Evolutionary conservation across 352 stramenopile genomes (phyloP), one percentile per base, ranked within the genome.

Genomic region (Globisporangium lucens): DNA sequence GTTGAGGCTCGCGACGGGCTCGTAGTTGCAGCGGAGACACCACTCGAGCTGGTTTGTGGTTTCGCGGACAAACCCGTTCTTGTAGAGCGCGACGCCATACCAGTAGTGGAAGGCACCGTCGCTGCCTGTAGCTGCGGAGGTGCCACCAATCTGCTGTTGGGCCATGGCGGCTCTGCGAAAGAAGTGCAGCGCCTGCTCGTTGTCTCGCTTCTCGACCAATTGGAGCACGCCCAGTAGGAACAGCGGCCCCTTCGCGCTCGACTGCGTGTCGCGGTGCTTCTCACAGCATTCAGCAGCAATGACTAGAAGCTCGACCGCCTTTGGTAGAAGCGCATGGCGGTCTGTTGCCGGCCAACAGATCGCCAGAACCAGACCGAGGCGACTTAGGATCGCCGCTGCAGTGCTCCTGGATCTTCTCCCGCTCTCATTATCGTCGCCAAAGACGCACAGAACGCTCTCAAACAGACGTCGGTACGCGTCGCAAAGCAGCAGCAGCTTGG

Each of bases 21-120:
- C 68, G 30, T 87, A 88, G 35, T 93, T 78, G 15, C 36, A 63
- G 41, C 60, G 72, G 33, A 95, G 73, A 8, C 79, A 84, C 20
- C 68, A 61, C n/a, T 82, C 58, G 1, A 95, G 72, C 41, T 75
- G 67, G 53, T 53, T 38, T 0, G 65, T 68, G 0, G 80, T 78
- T 13, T 79, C 65, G 2, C 8, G 15, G 2, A 47, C 0, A 10
- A 13, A 9, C 8, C 61, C 70, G 35, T 71, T 82, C 38, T 73
- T 68, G 53, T 78, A 70, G 29, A 91, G 66, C 10, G 75, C 69
- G 29, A 90, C 70, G 0, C 81, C 82, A 52, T 81, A 79, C 85
- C 85, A 93, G 58, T 89, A 93, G 35, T 74, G 69, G 12, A 88
- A 53, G 10, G 68, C 67, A 1, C 79, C 76, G 3, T 43, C 55